A percentile compares a stretch with the other conserved stretches of the same genome.
Evolutionary conservation across 2,329 filamentous ascomycete genomes (phyloP).

Genomic region (Cyphellophora attinorum): DNA sequence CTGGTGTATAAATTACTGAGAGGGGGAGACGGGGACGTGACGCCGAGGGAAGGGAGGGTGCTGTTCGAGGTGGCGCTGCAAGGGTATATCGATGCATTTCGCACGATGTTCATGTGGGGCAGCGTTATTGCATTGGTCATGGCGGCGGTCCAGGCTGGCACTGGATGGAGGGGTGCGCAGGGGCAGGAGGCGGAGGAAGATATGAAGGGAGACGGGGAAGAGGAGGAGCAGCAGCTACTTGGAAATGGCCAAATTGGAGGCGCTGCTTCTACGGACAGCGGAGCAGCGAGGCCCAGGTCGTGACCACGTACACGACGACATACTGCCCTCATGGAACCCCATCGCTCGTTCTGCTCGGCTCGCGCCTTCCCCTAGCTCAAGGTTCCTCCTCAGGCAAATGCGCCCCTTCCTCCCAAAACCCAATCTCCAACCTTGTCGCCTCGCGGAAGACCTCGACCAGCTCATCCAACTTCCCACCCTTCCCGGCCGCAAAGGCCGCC

Average conservation of each 20-base stretch:
- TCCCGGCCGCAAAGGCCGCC: slow-evolving; percentile 42
- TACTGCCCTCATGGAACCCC: no score
- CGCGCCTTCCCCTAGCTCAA: no score
- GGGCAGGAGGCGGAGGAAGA: slow-evolving; percentile 11
- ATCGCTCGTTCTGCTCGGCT: no score
- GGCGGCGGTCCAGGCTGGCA: slow-evolving; percentile 46
- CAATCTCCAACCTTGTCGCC: slow-evolving; percentile 70
- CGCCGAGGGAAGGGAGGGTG: no score
- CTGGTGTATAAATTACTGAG: slow-evolving; percentile 37
- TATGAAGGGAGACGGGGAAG: no score
- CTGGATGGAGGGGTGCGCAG: slow-evolving; percentile 42
- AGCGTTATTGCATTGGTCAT: slow-evolving; percentile 40
- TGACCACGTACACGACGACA: no score
- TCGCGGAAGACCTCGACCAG: slow-evolving; percentile 76
- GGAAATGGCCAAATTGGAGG: no score
- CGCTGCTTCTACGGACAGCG: no score
- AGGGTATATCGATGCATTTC: slow-evolving; percentile 46
- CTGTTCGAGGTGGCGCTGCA: slow-evolving; percentile 43
- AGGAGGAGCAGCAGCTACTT: no score
- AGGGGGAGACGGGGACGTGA: slow-evolving; percentile 31
- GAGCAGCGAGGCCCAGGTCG: no score
- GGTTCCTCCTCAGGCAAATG: slow-evolving; percentile 7
- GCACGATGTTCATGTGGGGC: slow-evolving; percentile 43
- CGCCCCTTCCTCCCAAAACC: slow-evolving; percentile 64
- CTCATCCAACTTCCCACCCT: slow-evolving; percentile 46